These are phyloP conservation scores for Carallia brachiata DNA, from an alignment of 345 rosid genomes.

Conservation along the genomic window DNA sequence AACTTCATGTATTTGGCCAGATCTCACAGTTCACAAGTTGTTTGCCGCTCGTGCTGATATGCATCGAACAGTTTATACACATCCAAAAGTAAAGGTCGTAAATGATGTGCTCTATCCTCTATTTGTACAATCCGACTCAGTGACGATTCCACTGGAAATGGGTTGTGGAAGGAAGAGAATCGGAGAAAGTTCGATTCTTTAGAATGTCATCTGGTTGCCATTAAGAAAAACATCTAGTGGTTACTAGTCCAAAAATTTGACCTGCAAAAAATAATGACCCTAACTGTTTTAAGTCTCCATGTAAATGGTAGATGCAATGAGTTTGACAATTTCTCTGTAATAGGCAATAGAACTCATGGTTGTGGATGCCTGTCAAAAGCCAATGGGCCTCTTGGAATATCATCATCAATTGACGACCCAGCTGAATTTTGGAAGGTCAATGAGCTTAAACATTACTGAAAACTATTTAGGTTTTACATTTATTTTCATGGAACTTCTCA, in stretches of 20 bases:
- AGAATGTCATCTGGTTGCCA: too few relatives aligned
- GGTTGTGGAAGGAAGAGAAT: too few relatives aligned
- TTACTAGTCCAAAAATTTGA: too few relatives aligned
- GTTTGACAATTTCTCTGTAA: slow-evolving; percentile 7
- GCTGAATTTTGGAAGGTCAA: slow-evolving; percentile 24
- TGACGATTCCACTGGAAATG: background rate
- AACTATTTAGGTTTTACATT: background rate
- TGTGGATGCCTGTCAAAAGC: slow-evolving; percentile 29
- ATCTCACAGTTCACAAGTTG: slow-evolving; percentile 25
- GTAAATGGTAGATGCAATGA: background rate
- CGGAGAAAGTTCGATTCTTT: too few relatives aligned
- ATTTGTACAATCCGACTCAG: background rate
- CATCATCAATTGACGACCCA: slow-evolving; percentile 22
- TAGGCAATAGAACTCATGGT: slow-evolving; percentile 34
- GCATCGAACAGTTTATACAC: slow-evolving; percentile 28
- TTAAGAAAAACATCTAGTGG: too few relatives aligned
- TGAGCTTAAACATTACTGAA: background rate
- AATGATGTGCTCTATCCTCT: background rate
- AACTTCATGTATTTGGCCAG: slow-evolving; percentile 4
- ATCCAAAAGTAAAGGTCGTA: slow-evolving; percentile 32
- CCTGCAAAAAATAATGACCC: too few relatives aligned
- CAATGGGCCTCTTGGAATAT: slow-evolving; percentile 14
- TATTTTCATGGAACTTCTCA: background rate
- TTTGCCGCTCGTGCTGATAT: slow-evolving; percentile 31
- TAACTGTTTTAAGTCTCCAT: background rate